Evolutionary conservation across 2,329 filamentous ascomycete species (phyloP), one percentile per base, ranked within the genome.

Genomic region (Dothistroma pini): DNA sequence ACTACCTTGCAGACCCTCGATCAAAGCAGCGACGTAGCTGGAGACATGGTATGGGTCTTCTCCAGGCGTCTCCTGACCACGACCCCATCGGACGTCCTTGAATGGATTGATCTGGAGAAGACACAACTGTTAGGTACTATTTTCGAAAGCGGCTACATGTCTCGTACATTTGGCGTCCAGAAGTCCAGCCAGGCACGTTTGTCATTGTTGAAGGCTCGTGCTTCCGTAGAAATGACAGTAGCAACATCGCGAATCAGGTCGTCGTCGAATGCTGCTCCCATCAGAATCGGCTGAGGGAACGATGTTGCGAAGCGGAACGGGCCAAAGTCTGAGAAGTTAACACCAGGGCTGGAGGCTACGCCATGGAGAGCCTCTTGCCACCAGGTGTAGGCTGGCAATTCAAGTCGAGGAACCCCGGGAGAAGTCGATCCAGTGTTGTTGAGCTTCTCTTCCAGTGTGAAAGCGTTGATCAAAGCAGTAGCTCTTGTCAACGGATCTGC

Each of bases 341-440:
- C 83, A 0, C 84, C 85, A 0, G 81, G 81, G 21, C 79, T 80
- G 4, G 66, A 70, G 4, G 82, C 85, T 0, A 89, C 77, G 1
- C 87, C 87, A 68, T 89, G 86, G 0, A 88, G 79, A 1, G 82
- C 85, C 71, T 86, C 84, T 50, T 79, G 82, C 83, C 84, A 87
- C 77, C 84, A 86, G 66, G 83, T 77, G 65, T 89, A 89, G 0
- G 79, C 71, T 0, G 82, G 81, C 0, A 88, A 74, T 5, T 84
- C 84, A 0, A 88, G 76, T 31, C 84, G 76, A 0, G 81, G 75
- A 7, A 83, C 80, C 0, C 84, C 85, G 0, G 79, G 79, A 5
- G 76, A 76, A 7, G 74, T 76, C 58, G 76, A 80, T 14, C 78
- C 78, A 0, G 81, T 83, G 63, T 79, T 78, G 59, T 84, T 84